Percentiles rank a stretch among this genome's conserved stretches.
phyloP scores from a whole-genome alignment of 2,329 filamentous ascomycete genomes.

The Cercospora sp. region DNA sequence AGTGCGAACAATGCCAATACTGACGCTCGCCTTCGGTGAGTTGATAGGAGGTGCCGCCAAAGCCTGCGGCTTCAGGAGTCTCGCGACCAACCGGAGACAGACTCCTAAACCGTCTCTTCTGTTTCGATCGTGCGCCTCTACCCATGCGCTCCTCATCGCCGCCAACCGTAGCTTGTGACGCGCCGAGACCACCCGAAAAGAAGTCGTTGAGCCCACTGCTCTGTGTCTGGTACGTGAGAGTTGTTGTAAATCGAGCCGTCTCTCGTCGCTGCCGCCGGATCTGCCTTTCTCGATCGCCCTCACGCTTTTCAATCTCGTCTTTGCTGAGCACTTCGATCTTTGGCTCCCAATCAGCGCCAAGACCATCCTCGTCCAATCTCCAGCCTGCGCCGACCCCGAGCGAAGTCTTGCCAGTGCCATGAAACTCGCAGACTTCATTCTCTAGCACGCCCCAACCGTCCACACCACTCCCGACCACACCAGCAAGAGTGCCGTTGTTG shows the following conservation, averaged over 20 bases:
- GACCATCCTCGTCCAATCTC: slow-evolving; percentile 89
- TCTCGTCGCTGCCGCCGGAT: slow-evolving; percentile 83
- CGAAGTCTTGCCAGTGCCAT: slow-evolving; percentile 39
- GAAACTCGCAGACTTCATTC: slow-evolving; percentile 75
- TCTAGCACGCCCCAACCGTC: slow-evolving; percentile 73
- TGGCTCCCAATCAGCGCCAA: slow-evolving; percentile 60
- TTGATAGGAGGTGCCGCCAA: slow-evolving; percentile 63
- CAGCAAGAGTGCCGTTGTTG: slow-evolving; percentile 60
- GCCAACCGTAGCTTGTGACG: slow-evolving; percentile 42
- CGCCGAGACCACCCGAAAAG: slow-evolving; percentile 52
- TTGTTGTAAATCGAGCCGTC: slow-evolving; percentile 72
- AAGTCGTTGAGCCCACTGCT: slow-evolving; percentile 51
- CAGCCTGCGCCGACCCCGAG: slow-evolving; percentile 78
- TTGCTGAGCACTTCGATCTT: slow-evolving; percentile 68
- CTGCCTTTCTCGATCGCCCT: slow-evolving; percentile 90
- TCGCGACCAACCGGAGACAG: slow-evolving; percentile 78
- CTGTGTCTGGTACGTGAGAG: slow-evolving; percentile 48
- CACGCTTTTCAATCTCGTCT: slow-evolving; percentile 95
- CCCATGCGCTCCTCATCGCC: slow-evolving; percentile 77
- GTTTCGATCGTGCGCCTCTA: slow-evolving; percentile 87
- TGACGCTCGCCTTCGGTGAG: slow-evolving; percentile 73
- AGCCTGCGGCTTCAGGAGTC: slow-evolving; percentile 72
- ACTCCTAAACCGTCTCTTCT: slow-evolving; percentile 89
- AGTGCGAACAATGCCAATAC: slow-evolving; percentile 86
- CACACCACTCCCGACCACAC: slow-evolving; percentile 72